These are phyloP conservation scores for Penicillium sp. DNA, from an alignment of 2,329 filamentous ascomycete genomes.

Conservation along the genomic window DNA sequence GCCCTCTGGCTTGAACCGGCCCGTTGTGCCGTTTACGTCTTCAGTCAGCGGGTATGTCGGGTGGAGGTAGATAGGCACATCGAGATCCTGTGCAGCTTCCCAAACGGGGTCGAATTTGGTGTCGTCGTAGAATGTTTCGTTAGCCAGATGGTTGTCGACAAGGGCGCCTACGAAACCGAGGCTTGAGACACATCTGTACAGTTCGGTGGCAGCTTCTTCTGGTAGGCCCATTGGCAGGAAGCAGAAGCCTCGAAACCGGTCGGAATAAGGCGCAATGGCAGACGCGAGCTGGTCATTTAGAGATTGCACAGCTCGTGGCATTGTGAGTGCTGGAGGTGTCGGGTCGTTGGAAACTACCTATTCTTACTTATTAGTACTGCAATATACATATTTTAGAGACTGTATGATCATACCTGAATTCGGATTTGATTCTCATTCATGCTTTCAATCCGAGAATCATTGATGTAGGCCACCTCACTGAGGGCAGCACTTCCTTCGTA, in stretches of 20 bases:
- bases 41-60: not conserved
- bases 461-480: not conserved
- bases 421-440: not conserved
- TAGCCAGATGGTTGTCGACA: not conserved
- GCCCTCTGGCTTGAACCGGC: not conserved
- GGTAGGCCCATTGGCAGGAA: not conserved
- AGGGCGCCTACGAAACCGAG: not conserved
- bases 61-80: not conserved
- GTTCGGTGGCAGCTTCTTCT: not conserved
- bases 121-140: not conserved
- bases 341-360: not conserved
- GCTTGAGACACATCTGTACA: not conserved
- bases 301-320: not conserved
- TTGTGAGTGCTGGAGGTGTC: not conserved
- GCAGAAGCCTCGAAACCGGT: not conserved
- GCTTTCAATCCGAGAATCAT: not conserved
- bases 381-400: not conserved
- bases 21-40: not conserved
- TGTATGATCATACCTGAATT: not conserved
- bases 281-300: too few relatives aligned
- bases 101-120: not conserved
- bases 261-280: not conserved
- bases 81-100: not conserved
- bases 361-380: not conserved
- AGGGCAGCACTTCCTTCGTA: not conserved